Evolutionary conservation across 306 rosid genomes (phyloP), one percentile per base, ranked within the genome.

Genomic region (Bauhinia variegata): DNA sequence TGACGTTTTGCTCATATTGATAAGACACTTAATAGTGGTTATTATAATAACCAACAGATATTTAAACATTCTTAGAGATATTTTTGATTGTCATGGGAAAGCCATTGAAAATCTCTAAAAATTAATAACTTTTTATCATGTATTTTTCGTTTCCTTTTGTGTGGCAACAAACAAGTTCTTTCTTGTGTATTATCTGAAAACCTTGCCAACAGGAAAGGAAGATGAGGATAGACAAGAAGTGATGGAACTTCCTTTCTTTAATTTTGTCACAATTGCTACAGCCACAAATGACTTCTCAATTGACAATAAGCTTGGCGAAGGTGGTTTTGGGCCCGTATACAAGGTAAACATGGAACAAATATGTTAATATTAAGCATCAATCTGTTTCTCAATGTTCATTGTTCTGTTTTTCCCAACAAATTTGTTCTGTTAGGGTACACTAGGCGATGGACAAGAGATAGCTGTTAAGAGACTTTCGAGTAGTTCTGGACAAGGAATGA

Each of bases 311-410:
- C 75, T 82, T 8, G 86, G 86, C 4, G 59, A 69, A 74, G 83
- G 80, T 59, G 86, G 86, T 13, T 81, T 77, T 74, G 83, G 86
- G 49, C 65, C 80, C 15, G 86, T 81, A 47, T 81, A 81, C 38
- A 59, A 7, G 82, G 80, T 73, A 46, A 37, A 23, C 2, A 23
- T 23, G 28, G 2, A 23, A 23, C 1, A 23, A 23, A 23, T 2
- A 23, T 23, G 28, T n/a, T n/a, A n/a, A n/a, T n/a, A n/a, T n/a
- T n/a, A n/a, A n/a, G n/a, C n/a, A n/a, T n/a, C n/a, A n/a, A n/a
- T n/a, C n/a, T n/a, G n/a, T n/a, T n/a, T n/a, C n/a, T n/a, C n/a
- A n/a, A n/a, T n/a, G n/a, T n/a, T 1, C 28, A 23, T 23, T 1
- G 28, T 2, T 23, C 28, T 23, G 2, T 28, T 52, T 67, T 38